A percentile compares a stretch with the other conserved stretches of the same genome.
Conservation (phyloP, 805 yeast genomes). For the Nakazawaea holstii region DNA sequence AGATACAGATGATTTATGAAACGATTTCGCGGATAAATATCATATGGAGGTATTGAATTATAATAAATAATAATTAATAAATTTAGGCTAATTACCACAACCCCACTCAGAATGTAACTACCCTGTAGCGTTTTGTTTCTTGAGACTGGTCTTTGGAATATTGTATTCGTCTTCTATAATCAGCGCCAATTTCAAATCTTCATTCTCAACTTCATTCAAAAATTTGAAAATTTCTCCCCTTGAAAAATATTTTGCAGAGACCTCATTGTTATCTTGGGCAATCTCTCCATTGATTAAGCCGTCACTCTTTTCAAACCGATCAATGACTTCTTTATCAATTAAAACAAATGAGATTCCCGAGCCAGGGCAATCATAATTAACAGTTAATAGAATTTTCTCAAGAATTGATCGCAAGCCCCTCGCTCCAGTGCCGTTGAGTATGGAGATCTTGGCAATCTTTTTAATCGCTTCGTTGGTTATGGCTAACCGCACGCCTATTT, state of each 20-base stretch:
- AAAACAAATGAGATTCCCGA: conserved; percentile 47
- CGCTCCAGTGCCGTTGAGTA: conserved; percentile 55
- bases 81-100: too few species aligned
- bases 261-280: conserved; percentile 2
- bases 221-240: conserved; percentile 37
- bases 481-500: conserved; percentile 44
- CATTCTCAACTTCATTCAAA: conserved; percentile 33
- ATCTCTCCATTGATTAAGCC: conserved; percentile 15
- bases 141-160: conserved; percentile 13
- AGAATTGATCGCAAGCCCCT: conserved; percentile 52
- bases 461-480: conserved; percentile 43
- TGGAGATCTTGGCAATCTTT: conserved; percentile 42
- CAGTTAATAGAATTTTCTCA: conserved; percentile 44
- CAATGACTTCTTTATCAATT: conserved; percentile 39
- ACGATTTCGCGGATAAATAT: too few species aligned
- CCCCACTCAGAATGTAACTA: neutral
- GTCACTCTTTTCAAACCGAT: conserved; percentile 28
- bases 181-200: conserved; percentile 33
- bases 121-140: conserved; percentile 9
- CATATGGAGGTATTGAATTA: too few species aligned
- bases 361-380: conserved; percentile 58
- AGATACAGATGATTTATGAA: too few species aligned
- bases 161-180: conserved; percentile 27
- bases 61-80: too few species aligned
- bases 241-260: conserved; percentile 38